Base-by-base conservation (phyloP, 805 yeast genomes). In the Candida broadrunensis region DNA sequence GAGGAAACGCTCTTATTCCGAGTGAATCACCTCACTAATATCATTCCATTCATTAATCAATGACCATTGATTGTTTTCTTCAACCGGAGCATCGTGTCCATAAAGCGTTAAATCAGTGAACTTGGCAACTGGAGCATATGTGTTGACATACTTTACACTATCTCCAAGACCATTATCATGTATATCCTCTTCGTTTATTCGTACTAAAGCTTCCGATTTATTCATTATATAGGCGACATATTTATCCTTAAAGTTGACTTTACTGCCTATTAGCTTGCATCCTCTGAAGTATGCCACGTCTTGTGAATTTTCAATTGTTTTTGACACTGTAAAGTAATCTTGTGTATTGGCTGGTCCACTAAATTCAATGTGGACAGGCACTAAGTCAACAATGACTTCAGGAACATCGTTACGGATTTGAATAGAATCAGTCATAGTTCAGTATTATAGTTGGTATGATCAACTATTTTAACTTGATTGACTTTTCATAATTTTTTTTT, bases 201-300 rank as follows among this genome's bases (percentile, higher is more conserved):
- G 42, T 9, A 44, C 54, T 33, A 60, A 40, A 14, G 48, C 42
- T 27, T 58, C 64, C 2, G 57, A 48, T 32, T 55, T 50, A 30
- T 58, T 55, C 29, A 62, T 33, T 3, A 66, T 33, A 43, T 59
- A 63, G 4, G 67, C 69, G 2, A 38, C 43, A 40, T 50, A 46
- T 20, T 47, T 35, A 5, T 48, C 36, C 11, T 43, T 23, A 2
- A 59, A 41, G 8, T 48, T 50, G 5, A 60, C 34, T 7, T 41
- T 31, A 13, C 43, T 45, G 1, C 70, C 70, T 6, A 62, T 50
- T 16, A 66, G 47, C 43, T 56, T 61, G 41, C 64, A 54, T 2
- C 72, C 72, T 49, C 72, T 50, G 38, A 63, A 66, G 47, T 57
- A 64, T 4, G 65, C 61, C 2, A 54, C 45, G 4, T 46, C 46